These are phyloP conservation scores for Candida cerambycidarum DNA, from an alignment of 805 yeast species.

Conservation along the genomic window DNA sequence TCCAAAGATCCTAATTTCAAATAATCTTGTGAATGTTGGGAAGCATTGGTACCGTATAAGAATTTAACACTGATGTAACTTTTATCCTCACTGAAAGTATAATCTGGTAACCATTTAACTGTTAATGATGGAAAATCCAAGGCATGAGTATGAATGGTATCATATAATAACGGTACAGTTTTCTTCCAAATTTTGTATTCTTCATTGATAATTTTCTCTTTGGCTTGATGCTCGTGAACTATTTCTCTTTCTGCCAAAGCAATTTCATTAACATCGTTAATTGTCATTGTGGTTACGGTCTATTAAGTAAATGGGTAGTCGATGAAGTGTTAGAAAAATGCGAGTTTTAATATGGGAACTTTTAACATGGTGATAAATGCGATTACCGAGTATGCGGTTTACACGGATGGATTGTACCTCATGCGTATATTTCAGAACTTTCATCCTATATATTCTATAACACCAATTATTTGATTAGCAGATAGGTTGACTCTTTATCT, in stretches of 20 bases:
- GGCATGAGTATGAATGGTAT: constrained; percentile 66
- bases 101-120: constrained; percentile 63
- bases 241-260: constrained; percentile 36
- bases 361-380: not conserved
- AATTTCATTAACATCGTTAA: constrained; percentile 10
- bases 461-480: too few species aligned
- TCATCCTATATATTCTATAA: not conserved
- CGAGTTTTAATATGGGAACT: not conserved
- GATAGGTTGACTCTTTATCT: not conserved
- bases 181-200: constrained; percentile 83
- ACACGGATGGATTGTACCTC: not conserved
- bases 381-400: not conserved
- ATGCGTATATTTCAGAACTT: not conserved
- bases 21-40: constrained; percentile 40
- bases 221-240: constrained; percentile 48
- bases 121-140: constrained; percentile 71
- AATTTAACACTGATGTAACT: constrained; percentile 37
- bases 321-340: not conserved
- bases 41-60: constrained; percentile 49
- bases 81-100: constrained; percentile 26
- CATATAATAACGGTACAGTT: constrained; percentile 75
- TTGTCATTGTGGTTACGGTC: constrained; percentile 7
- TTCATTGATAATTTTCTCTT: constrained; percentile 68
- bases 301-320: not conserved
- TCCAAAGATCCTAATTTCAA: constrained; percentile 45